These are phyloP conservation scores for Boletus tomentosulus DNA, from an alignment of 768 basidiomycete species.

Conservation along the genomic window DNA sequence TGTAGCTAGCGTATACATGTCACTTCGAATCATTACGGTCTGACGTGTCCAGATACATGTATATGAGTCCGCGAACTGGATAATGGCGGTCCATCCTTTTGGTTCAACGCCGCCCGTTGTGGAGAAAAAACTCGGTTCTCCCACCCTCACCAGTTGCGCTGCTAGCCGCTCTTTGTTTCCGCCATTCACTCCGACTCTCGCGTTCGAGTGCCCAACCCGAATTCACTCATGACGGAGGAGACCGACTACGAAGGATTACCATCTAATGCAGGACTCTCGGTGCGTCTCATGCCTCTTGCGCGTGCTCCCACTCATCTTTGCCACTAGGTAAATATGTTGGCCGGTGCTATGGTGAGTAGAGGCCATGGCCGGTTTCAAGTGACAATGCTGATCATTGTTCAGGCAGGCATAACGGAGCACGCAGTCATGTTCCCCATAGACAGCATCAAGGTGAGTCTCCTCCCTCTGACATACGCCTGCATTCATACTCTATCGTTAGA, in stretches of 20 bases:
- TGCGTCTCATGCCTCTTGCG: slow-evolving; percentile 26
- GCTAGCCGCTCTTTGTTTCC: background rate
- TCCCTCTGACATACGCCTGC: background rate
- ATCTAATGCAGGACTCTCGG: slow-evolving; percentile 74
- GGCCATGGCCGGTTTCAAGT: slow-evolving; percentile 43
- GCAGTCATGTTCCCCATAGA: slow-evolving; percentile 98
- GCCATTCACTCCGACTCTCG: background rate
- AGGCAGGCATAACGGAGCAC: slow-evolving; percentile 99
- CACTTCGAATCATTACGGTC: too few relatives aligned
- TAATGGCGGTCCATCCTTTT: too few relatives aligned
- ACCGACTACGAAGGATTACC: slow-evolving; percentile 67
- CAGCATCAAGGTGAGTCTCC: slow-evolving; percentile 83
- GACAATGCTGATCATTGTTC: slow-evolving; percentile 18
- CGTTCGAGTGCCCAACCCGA: too few relatives aligned
- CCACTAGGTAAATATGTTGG: slow-evolving; percentile 88
- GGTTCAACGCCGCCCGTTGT: background rate
- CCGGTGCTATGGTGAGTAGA: slow-evolving; percentile 42
- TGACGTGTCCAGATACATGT: too few relatives aligned
- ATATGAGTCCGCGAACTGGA: too few relatives aligned
- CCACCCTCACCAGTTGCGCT: background rate
- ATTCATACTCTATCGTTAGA: slow-evolving; percentile 45
- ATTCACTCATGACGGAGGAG: slow-evolving; percentile 34
- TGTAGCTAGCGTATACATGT: background rate
- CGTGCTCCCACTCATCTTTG: slow-evolving; percentile 14
- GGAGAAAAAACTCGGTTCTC: slow-evolving; percentile 7